Conservation (phyloP, 345 rosid species). For the Odontarrhena argentea region DNA sequence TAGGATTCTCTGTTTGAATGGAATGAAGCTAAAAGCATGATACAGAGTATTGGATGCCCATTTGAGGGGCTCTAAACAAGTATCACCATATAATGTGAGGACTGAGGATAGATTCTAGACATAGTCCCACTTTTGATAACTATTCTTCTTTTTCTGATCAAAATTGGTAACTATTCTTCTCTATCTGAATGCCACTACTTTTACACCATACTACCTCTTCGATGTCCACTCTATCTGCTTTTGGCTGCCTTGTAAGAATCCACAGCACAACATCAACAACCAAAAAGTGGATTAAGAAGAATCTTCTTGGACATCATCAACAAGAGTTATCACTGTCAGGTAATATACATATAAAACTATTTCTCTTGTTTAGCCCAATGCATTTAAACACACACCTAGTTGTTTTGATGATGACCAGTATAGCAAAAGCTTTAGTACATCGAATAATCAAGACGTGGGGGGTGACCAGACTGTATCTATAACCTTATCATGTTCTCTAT, state of each 20-base stretch:
- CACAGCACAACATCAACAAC: conserved; percentile 16
- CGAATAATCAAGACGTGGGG: conserved; percentile 23
- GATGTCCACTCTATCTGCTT: conserved; percentile 22
- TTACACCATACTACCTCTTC: conserved; percentile 28
- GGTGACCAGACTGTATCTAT: conserved; percentile 16
- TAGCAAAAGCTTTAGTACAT: conserved; percentile 18
- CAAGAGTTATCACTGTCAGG: conserved; percentile 26
- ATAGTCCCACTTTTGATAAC: conserved; percentile 32
- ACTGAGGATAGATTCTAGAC: conserved; percentile 32
- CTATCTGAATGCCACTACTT: conserved; percentile 27
- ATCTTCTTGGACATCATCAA: conserved; percentile 13
- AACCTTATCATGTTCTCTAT: conserved; percentile 27
- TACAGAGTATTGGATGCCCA: conserved; percentile 35
- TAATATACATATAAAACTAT: conserved; percentile 9
- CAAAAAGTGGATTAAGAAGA: conserved; percentile 30
- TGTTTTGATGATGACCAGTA: conserved; percentile 24
- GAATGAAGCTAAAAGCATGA: conserved; percentile 26
- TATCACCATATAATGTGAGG: conserved; percentile 22
- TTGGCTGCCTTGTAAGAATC: conserved; percentile 32
- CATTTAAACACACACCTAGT: conserved; percentile 14
- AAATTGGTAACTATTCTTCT: conserved; percentile 31
- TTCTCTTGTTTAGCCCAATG: conserved; percentile 18
- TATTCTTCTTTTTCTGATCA: conserved; percentile 31
- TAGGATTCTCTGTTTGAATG: conserved; percentile 38
- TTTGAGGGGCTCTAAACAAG: conserved; percentile 36